These are phyloP conservation scores for Phytophthora sansomeana DNA, from an alignment of 352 stramenopile genomes.

Conservation along the genomic window DNA sequence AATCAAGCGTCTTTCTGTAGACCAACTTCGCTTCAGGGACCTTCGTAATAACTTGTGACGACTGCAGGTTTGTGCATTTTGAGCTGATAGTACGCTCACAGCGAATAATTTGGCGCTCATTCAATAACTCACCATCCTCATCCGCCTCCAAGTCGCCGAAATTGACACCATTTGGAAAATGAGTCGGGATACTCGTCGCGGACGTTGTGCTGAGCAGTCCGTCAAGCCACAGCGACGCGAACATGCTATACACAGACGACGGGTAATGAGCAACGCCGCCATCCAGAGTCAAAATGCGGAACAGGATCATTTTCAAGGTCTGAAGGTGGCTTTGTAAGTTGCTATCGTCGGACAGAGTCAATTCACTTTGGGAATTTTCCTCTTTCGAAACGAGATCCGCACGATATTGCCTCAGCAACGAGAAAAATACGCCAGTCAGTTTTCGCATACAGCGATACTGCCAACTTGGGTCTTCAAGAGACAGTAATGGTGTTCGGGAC, in stretches of 20 bases:
- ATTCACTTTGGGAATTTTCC: constrained; percentile 16
- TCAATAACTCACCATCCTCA: constrained; percentile 11
- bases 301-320: constrained; percentile 57
- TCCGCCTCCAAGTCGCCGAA: constrained; percentile 21
- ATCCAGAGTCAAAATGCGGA: constrained; percentile 56
- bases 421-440: constrained; percentile 63
- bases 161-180: constrained; percentile 64
- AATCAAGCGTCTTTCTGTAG: constrained; percentile 81
- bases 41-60: constrained; percentile 78
- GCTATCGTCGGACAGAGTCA: constrained; percentile 8
- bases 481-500: constrained; percentile 60
- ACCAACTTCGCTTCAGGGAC: constrained; percentile 55
- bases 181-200: constrained; percentile 75
- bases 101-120: constrained; percentile 62
- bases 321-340: constrained; percentile 44
- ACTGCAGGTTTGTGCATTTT: constrained; percentile 84
- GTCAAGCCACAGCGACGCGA: constrained; percentile 76
- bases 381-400: constrained; percentile 42
- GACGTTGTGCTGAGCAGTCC: constrained; percentile 64
- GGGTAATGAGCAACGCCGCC: constrained; percentile 74
- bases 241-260: constrained; percentile 73
- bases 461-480: constrained; percentile 76
- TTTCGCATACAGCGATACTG: constrained; percentile 80
- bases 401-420: constrained; percentile 60
- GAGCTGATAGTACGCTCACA: constrained; percentile 84